Conservation (phyloP, 371 early-diverging fungal genomes). For the Fennellomyces sp. region DNA sequence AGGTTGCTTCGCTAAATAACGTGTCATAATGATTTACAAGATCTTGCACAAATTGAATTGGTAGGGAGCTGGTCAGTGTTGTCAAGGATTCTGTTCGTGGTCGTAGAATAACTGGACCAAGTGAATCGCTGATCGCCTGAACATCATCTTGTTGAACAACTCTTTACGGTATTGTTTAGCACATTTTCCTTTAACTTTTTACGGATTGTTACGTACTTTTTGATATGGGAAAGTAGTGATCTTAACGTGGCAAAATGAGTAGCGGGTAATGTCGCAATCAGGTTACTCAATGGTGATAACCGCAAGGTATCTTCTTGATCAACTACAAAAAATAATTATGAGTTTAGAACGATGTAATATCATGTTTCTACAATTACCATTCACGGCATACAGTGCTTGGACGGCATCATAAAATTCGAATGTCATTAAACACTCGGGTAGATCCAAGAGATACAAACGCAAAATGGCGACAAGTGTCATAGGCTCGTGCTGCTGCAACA, state of each 20-base stretch:
- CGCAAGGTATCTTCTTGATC: constrained; percentile 52
- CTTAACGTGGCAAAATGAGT: constrained; percentile 58
- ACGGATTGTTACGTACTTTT: too few relatives aligned
- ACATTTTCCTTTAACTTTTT: background rate
- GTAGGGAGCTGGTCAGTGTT: constrained; percentile 58
- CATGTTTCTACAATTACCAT: constrained; percentile 39
- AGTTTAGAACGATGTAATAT: too few relatives aligned
- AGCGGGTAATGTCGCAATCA: constrained; percentile 60
- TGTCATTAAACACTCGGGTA: constrained; percentile 73
- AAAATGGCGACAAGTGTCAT: constrained; percentile 64
- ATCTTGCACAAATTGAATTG: constrained; percentile 49
- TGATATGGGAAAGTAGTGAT: constrained; percentile 43
- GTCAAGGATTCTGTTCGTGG: constrained; percentile 50
- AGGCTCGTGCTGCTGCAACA: constrained; percentile 59
- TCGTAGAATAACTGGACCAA: constrained; percentile 62
- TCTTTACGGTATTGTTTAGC: background rate
- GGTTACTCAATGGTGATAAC: constrained; percentile 51
- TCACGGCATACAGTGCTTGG: constrained; percentile 57
- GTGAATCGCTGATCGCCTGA: constrained; percentile 39
- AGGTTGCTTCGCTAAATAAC: constrained; percentile 36
- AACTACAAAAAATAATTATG: constrained; percentile 4
- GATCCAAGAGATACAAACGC: constrained; percentile 70
- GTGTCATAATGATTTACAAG: constrained; percentile 41
- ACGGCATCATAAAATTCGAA: constrained; percentile 76
- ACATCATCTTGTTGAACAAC: constrained; percentile 8